These are phyloP conservation scores for Colletotrichum aenigma DNA, from an alignment of 2,329 filamentous ascomycete species.

Conservation along the genomic window DNA sequence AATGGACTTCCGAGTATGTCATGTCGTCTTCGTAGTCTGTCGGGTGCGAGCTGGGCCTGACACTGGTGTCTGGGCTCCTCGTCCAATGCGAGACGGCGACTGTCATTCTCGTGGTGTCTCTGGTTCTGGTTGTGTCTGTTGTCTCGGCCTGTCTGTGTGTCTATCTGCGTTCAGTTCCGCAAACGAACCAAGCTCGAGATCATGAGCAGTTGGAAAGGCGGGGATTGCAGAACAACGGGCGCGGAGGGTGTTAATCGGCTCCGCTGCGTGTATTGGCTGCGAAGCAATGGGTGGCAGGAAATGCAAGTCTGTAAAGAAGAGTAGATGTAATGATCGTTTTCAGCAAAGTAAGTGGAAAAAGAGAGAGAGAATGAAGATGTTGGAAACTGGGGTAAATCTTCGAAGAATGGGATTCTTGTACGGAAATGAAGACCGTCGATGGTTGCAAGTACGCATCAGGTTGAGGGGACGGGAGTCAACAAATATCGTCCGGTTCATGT, in stretches of 20 bases:
- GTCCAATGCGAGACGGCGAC: conserved; percentile 20
- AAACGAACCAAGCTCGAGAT: conserved; percentile 2
- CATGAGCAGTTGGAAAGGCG: not conserved
- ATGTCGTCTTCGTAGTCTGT: conserved; percentile 10
- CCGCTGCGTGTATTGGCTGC: not conserved
- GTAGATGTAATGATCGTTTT: conserved; percentile 12
- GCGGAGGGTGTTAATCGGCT: not conserved
- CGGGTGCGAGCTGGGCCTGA: conserved; percentile 12
- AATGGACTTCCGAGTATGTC: conserved; percentile 16
- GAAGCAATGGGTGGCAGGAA: not conserved
- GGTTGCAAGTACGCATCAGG: conserved; percentile 12
- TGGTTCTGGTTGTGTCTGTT: not conserved
- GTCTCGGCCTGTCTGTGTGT: not conserved
- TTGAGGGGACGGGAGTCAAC: conserved; percentile 19
- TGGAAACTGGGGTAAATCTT: conserved; percentile 7
- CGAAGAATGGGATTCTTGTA: conserved; percentile 21
- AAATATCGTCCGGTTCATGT: conserved; percentile 19
- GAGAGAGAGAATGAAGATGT: conserved; percentile 8
- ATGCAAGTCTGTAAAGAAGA: not conserved
- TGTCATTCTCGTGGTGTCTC: conserved; percentile 13
- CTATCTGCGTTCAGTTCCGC: conserved; percentile 1
- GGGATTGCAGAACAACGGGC: not conserved
- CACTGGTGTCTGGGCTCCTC: conserved; percentile 16
- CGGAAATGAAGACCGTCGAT: conserved; percentile 20
- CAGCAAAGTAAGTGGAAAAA: not conserved